These are phyloP conservation scores for Vigna mungo DNA, from an alignment of 306 rosid species.

Conservation along the genomic window DNA sequence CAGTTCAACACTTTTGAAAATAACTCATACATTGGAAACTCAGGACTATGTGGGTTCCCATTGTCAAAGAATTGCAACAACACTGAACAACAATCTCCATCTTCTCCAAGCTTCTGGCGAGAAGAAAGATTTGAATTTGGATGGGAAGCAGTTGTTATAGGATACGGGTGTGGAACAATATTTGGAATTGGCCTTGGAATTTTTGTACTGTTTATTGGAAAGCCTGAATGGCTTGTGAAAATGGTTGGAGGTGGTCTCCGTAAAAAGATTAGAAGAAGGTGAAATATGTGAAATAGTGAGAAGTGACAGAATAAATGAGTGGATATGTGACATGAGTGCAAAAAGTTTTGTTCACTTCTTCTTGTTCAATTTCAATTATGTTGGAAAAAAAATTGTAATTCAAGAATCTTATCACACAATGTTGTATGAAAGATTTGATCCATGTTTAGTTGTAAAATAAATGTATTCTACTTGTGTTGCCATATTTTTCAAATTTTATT, in stretches of 20 bases:
- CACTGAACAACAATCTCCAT: neutral
- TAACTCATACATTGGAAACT: conserved; percentile 48
- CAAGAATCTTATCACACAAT: too few species aligned
- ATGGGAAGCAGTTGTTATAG: conserved; percentile 45
- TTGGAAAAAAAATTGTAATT: too few species aligned
- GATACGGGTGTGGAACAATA: conserved; percentile 52
- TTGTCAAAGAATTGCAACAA: conserved; percentile 30
- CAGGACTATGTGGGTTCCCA: conserved; percentile 47
- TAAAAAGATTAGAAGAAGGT: neutral
- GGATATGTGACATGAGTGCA: too few species aligned
- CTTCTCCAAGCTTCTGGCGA: neutral
- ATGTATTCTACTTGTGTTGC: too few species aligned
- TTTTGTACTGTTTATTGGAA: conserved; percentile 5
- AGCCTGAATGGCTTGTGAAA: neutral
- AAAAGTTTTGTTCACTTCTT: too few species aligned
- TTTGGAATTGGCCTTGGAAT: conserved; percentile 42
- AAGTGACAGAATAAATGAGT: too few species aligned
- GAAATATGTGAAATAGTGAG: neutral
- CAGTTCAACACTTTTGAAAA: conserved; percentile 50
- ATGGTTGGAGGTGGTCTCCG: neutral
- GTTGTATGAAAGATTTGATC: too few species aligned
- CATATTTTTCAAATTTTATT: too few species aligned
- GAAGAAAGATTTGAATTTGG: conserved; percentile 38
- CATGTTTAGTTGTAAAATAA: too few species aligned
- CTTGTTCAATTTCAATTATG: too few species aligned